Evolutionary conservation across 176 grass and related monocot species (phyloP).

Genomic region (Elymus sibiricus): DNA sequence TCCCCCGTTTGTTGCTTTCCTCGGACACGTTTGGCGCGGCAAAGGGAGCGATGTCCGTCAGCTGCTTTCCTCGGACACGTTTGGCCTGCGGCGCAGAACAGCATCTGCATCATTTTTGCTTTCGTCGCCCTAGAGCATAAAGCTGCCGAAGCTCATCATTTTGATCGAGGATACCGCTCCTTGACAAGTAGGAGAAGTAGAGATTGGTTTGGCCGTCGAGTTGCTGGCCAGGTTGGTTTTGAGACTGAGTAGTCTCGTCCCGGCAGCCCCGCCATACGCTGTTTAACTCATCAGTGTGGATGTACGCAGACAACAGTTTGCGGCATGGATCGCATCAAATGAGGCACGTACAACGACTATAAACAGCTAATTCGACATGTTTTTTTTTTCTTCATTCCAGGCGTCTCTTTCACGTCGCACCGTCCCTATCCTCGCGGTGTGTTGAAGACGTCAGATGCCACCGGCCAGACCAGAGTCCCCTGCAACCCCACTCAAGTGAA

Average conservation of each 20-base stretch:
- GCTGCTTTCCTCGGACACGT: constrained; percentile 11
- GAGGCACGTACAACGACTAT: too few species aligned
- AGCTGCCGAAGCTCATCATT: background rate
- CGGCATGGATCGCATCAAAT: too few species aligned
- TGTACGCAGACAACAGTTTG: too few species aligned
- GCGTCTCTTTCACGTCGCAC: background rate
- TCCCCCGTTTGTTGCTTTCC: background rate
- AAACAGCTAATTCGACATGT: too few species aligned
- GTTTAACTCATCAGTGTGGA: too few species aligned
- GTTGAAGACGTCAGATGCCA: background rate
- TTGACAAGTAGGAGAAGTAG: background rate
- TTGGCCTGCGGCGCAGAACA: background rate
- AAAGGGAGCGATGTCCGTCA: constrained; percentile 1
- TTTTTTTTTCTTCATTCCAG: too few species aligned
- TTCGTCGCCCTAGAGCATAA: background rate
- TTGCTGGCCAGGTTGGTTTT: background rate
- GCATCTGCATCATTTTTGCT: background rate
- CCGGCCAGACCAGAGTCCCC: background rate
- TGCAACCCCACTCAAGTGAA: background rate
- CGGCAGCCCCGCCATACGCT: too few species aligned
- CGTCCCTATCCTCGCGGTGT: background rate
- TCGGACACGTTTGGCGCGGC: background rate
- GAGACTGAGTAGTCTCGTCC: too few species aligned
- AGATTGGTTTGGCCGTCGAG: background rate
- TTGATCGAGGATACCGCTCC: background rate